Evolutionary conservation across 768 basidiomycete species (phyloP).

Genomic region (Auricularia sp.): DNA sequence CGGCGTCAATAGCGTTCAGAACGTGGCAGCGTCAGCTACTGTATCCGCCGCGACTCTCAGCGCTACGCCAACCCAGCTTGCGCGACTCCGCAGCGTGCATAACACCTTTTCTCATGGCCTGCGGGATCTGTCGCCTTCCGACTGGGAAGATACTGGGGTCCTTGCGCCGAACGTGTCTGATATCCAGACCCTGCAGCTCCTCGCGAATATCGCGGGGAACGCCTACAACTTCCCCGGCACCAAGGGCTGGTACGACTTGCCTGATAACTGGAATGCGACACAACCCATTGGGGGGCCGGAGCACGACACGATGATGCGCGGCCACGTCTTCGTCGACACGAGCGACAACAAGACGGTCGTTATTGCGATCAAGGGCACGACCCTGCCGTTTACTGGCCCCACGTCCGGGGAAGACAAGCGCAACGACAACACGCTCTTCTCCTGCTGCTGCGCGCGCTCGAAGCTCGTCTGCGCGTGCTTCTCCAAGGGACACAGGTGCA

Average conservation of each 20-base stretch:
- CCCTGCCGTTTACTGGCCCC: slow-evolving; percentile 54
- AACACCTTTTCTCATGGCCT: slow-evolving; percentile 32
- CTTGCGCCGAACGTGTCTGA: slow-evolving; percentile 72
- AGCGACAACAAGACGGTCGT: slow-evolving; percentile 73
- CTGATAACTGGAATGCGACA: slow-evolving; percentile 49
- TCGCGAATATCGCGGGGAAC: slow-evolving; percentile 82
- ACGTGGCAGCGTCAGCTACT: too few species aligned
- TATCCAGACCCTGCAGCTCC: slow-evolving; percentile 64
- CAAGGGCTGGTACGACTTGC: slow-evolving; percentile 75
- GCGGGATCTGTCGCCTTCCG: slow-evolving; percentile 32
- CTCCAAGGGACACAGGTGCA: slow-evolving; percentile 58
- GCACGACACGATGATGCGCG: slow-evolving; percentile 51
- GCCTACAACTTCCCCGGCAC: slow-evolving; percentile 60
- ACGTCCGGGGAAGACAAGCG: slow-evolving; percentile 88
- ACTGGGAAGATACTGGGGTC: slow-evolving; percentile 61
- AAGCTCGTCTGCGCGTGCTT: slow-evolving; percentile 85
- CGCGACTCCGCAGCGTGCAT: too few species aligned
- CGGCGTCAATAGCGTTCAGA: too few species aligned
- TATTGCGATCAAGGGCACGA: slow-evolving; percentile 86
- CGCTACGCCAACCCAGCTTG: too few species aligned
- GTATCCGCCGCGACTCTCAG: too few species aligned
- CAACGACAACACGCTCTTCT: slow-evolving; percentile 78
- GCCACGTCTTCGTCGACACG: slow-evolving; percentile 69
- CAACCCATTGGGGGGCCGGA: slow-evolving; percentile 45
- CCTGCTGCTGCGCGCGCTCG: slow-evolving; percentile 89